phyloP scores from a whole-genome alignment of 805 yeast genomes.

The Priceomyces haplophilus region DNA sequence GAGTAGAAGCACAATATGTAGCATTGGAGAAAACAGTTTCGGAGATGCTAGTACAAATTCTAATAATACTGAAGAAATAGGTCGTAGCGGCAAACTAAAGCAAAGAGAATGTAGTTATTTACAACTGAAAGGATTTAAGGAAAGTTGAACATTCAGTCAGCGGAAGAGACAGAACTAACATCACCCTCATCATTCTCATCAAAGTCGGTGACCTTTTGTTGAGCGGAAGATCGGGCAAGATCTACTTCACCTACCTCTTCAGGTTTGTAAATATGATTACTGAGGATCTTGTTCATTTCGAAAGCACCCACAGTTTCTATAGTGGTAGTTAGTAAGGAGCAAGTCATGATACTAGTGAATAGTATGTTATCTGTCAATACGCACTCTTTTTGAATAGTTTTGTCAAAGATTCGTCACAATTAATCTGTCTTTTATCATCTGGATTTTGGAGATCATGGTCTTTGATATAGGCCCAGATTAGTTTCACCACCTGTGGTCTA shows the following conservation, averaged over 20 bases:
- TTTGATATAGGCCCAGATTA: slow-evolving; percentile 69
- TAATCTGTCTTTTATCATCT: slow-evolving; percentile 57
- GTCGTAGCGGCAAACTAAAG: too few species aligned
- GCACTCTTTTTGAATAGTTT: slow-evolving; percentile 57
- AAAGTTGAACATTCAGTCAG: neutral
- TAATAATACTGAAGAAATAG: too few species aligned
- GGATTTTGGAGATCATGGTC: slow-evolving; percentile 63
- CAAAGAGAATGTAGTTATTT: neutral
- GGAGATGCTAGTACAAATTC: neutral
- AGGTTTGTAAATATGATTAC: slow-evolving; percentile 46
- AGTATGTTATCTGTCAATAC: too few species aligned
- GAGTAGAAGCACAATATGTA: too few species aligned
- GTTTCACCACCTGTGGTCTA: slow-evolving; percentile 68
- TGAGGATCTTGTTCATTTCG: slow-evolving; percentile 53
- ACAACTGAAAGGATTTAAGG: neutral
- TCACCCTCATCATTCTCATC: neutral
- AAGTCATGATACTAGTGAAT: too few species aligned
- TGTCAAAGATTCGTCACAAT: slow-evolving; percentile 57
- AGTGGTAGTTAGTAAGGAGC: slow-evolving; percentile 10
- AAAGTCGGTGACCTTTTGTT: neutral
- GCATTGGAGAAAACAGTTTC: too few species aligned
- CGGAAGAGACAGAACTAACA: neutral
- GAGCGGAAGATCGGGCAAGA: neutral
- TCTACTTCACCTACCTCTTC: slow-evolving; percentile 20
- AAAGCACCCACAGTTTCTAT: slow-evolving; percentile 49